phyloP scores from a whole-genome alignment of 2,329 filamentous ascomycete species.

The Chaetomium sp. region DNA sequence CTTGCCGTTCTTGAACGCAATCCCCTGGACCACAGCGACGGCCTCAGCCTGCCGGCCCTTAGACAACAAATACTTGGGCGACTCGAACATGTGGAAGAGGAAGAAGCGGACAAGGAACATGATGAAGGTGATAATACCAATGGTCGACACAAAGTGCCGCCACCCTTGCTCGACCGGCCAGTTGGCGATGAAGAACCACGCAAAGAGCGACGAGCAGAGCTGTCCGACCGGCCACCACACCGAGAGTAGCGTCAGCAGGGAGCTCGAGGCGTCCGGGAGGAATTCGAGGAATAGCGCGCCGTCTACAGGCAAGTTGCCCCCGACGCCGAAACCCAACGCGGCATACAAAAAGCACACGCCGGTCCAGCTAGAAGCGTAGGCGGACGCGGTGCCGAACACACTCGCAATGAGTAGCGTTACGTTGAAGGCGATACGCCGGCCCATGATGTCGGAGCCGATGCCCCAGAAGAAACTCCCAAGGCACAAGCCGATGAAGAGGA shows the following conservation, averaged over 20 bases:
- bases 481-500: slow-evolving; percentile 69
- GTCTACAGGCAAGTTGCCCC: slow-evolving; percentile 72
- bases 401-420: slow-evolving; percentile 67
- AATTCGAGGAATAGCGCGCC: slow-evolving; percentile 80
- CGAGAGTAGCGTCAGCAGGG: slow-evolving; percentile 70
- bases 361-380: slow-evolving; percentile 62
- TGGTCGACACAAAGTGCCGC: slow-evolving; percentile 65
- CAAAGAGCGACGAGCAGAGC: slow-evolving; percentile 62
- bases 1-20: slow-evolving; percentile 63
- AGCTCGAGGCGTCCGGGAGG: slow-evolving; percentile 65
- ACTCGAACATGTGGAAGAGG: slow-evolving; percentile 76
- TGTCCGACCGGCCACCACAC: slow-evolving; percentile 85
- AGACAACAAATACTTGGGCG: slow-evolving; percentile 74
- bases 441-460: slow-evolving; percentile 68
- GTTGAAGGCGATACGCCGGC: slow-evolving; percentile 77
- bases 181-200: slow-evolving; percentile 69
- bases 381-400: slow-evolving; percentile 65
- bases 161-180: slow-evolving; percentile 66
- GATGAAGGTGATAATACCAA: slow-evolving; percentile 64
- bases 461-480: slow-evolving; percentile 78
- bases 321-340: slow-evolving; percentile 60
- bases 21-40: slow-evolving; percentile 70
- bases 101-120: slow-evolving; percentile 78
- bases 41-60: slow-evolving; percentile 72
- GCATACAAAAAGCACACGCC: slow-evolving; percentile 54